Base-by-base conservation (phyloP, 177 flowering plant species). In the Tripterygium wilfordii region DNA sequence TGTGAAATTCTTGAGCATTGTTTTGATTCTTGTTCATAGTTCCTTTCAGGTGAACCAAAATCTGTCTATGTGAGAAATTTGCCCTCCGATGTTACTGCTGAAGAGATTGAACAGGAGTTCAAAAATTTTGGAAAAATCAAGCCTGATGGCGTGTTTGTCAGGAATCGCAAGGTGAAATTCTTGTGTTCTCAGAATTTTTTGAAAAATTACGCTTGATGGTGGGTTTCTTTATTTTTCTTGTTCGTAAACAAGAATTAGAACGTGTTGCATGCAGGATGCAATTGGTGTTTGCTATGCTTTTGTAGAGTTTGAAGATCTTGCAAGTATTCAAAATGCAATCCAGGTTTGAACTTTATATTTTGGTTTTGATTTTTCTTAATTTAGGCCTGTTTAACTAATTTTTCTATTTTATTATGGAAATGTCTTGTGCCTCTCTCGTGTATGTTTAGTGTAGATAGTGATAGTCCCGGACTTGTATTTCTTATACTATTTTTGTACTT, bases 1-100 rank as follows among this genome's bases (percentile, higher is more conserved):
- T 6, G 7, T 7, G 33, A 19, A 16, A 13, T 14, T 18, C 3
- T 10, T 14, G 24, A 42, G 45, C 36, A 14, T 37, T 7, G 15
- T 10, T 12, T 22, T 59, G 25, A 44, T 26, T 45, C 26, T 49
- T 36, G 6, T 10, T 31, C 45, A 40, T 25, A 36, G 27, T 14
- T 57, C 18, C 38, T 52, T 41, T 37, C 77, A 91, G 92, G 75
- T 67, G 89, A 83, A 61, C 58, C 57, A 12, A 79, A 62, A 62
- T 92, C 97, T 26, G 99, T 92, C 16, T 92, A 86, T 64, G 89
- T 92, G 60, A 79, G 83, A 60, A 84, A 84, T 69, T 70, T 92
- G 75, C 77, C 88, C 1, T 62, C 89, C 0, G 60, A 67, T 16
- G 78, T 79, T 54, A 64, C 95, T 50, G 62, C 75, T 54, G 78